These are phyloP conservation scores for Durotheca rogersii DNA, from an alignment of 495 filamentous ascomycete genomes.

Conservation along the genomic window DNA sequence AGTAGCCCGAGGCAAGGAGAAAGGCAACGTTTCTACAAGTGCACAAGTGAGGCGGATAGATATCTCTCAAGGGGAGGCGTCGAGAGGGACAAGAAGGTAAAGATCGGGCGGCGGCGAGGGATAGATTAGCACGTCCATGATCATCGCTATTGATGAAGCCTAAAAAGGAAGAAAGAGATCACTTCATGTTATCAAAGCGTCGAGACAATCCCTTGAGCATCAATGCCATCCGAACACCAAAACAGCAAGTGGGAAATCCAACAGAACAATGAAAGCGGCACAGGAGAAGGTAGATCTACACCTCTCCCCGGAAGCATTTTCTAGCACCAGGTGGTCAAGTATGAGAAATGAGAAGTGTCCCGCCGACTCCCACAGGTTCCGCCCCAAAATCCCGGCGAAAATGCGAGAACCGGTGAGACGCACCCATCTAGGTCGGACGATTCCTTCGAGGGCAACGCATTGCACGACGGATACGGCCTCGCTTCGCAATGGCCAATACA, in stretches of 20 bases:
- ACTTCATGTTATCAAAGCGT: slow-evolving; percentile 15
- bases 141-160: slow-evolving; percentile 29
- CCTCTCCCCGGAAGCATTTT: slow-evolving; percentile 1
- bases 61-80: slow-evolving; percentile 3
- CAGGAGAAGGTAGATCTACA: neutral
- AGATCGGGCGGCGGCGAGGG: neutral
- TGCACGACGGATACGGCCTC: no score
- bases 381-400: no score
- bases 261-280: slow-evolving; percentile 27
- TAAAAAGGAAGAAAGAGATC: slow-evolving; percentile 23
- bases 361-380: neutral
- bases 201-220: slow-evolving; percentile 21
- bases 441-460: no score
- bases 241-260: neutral
- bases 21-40: neutral
- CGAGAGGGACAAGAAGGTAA: neutral
- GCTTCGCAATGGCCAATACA: no score
- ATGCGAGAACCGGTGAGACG: no score
- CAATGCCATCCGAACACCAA: slow-evolving; percentile 21
- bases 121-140: slow-evolving; percentile 1
- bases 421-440: no score
- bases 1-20: neutral
- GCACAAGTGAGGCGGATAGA: slow-evolving; percentile 3
- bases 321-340: neutral
- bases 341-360: slow-evolving; percentile 1